Percentiles rank a stretch among this genome's conserved stretches.
These are phyloP conservation scores for Tieghemiomyces parasiticus DNA, from an alignment of 192 early-diverging fungal genomes.

Conservation along the genomic window DNA sequence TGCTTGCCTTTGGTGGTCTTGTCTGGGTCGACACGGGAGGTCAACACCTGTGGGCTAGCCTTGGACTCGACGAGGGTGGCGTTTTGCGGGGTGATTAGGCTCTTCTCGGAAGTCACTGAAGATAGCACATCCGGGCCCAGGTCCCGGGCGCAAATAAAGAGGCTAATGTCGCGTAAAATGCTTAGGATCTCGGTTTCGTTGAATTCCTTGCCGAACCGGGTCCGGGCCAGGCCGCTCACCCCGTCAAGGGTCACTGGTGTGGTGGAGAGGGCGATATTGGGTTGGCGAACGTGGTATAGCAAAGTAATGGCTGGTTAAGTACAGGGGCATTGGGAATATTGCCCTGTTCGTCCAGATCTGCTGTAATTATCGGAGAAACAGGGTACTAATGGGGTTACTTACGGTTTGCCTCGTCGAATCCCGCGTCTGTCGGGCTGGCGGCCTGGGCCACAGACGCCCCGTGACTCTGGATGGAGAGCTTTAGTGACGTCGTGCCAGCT, in stretches of 20 bases:
- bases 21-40: neutral
- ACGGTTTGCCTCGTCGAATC: too few relatives aligned
- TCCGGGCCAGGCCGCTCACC: constrained; percentile 6
- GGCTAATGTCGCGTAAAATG: constrained; percentile 10
- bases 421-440: too few relatives aligned
- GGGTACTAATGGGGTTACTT: too few relatives aligned
- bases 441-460: too few relatives aligned
- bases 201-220: constrained; percentile 8
- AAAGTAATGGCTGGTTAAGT: too few relatives aligned
- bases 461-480: too few relatives aligned
- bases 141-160: constrained; percentile 8
- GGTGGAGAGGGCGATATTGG: too few relatives aligned
- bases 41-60: neutral
- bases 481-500: too few relatives aligned
- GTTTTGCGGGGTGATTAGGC: constrained; percentile 5
- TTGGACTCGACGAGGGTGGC: neutral
- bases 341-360: too few relatives aligned
- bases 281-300: too few relatives aligned
- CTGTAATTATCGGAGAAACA: too few relatives aligned
- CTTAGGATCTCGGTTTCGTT: constrained; percentile 4
- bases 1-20: neutral
- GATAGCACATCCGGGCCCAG: constrained; percentile 8
- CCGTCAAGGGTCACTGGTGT: neutral
- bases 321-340: too few relatives aligned
- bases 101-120: constrained; percentile 4